Conservation (phyloP, 2,329 filamentous ascomycete genomes). For the Monosporascus cannonballus region DNA sequence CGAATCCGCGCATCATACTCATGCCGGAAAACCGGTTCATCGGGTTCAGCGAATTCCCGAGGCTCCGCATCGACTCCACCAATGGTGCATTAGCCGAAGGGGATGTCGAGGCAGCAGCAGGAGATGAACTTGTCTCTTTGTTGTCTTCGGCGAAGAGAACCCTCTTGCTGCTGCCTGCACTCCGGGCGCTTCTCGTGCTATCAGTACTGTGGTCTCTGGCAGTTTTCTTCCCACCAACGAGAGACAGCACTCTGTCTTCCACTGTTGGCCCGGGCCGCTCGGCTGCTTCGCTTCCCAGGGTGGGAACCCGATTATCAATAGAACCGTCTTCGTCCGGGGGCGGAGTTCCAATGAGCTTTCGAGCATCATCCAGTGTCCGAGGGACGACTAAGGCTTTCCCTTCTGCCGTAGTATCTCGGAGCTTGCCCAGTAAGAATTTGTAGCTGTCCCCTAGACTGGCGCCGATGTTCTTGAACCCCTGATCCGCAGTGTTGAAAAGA, state of each 20-base stretch:
- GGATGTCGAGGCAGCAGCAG: constrained; percentile 23
- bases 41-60: constrained; percentile 77
- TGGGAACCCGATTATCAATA: constrained; percentile 49
- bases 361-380: constrained; percentile 86
- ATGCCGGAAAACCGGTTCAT: constrained; percentile 73
- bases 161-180: constrained; percentile 55
- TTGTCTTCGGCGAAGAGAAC: constrained; percentile 44
- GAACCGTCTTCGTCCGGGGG: constrained; percentile 55
- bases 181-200: constrained; percentile 57
- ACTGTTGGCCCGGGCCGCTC: constrained; percentile 25
- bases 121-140: constrained; percentile 31
- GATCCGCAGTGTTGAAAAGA: constrained; percentile 82
- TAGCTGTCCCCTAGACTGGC: constrained; percentile 88
- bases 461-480: constrained; percentile 86
- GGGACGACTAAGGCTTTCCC: constrained; percentile 58
- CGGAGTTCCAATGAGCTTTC: constrained; percentile 76
- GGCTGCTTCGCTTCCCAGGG: constrained; percentile 36
- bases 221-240: constrained; percentile 61
- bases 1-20: constrained; percentile 69
- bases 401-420: constrained; percentile 62
- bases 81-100: constrained; percentile 49
- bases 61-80: constrained; percentile 74
- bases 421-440: constrained; percentile 83
- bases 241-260: constrained; percentile 63
- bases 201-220: constrained; percentile 70